Conservation (phyloP, 202 grass and related monocot genomes). For the Brachypodium distachyon region DNA sequence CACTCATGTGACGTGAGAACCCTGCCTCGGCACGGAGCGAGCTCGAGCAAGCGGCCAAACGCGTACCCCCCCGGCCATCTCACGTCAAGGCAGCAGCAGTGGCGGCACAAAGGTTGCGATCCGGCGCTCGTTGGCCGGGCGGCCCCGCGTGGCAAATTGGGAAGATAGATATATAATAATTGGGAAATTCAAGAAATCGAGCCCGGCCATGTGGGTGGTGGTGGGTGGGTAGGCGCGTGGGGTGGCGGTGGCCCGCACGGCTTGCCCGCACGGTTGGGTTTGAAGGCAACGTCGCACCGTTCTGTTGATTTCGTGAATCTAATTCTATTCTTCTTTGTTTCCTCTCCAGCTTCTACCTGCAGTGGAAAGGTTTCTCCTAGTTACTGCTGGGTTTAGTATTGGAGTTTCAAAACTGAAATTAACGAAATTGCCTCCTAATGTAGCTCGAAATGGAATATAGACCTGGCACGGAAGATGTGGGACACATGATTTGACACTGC, state of each 20-base stretch:
- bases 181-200: no score
- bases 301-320: neutral
- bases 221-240: neutral
- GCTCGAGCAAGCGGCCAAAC: neutral
- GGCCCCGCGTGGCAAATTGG: no score
- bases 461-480: neutral
- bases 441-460: neutral
- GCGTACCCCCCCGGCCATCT: neutral
- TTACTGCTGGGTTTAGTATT: no score
- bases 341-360: no score
- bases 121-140: no score
- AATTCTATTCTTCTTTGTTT: no score
- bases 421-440: neutral
- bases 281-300: conserved; percentile 34
- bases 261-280: conserved; percentile 36
- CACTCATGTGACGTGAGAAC: conserved; percentile 5
- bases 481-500: neutral
- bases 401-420: no score
- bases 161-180: no score
- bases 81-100: neutral
- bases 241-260: neutral
- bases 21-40: no score
- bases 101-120: neutral
- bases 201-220: neutral
- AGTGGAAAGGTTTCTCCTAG: no score